Evolutionary conservation across 805 yeast genomes (phyloP).

Genomic region (Torulaspora maleeae): DNA sequence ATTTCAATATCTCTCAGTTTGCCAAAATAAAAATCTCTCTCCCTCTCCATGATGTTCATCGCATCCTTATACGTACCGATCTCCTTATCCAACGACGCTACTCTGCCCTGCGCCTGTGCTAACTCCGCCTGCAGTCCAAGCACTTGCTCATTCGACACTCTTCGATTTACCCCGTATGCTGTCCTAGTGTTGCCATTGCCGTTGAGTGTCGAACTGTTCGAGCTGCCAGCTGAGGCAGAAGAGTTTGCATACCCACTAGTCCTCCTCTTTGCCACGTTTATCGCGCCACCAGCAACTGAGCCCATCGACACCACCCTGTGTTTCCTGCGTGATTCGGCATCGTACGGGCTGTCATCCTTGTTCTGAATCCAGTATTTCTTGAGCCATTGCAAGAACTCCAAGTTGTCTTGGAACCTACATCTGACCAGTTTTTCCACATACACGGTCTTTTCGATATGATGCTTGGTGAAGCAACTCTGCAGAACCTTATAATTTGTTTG

Average conservation of each 20-base stretch:
- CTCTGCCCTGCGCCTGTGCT: conserved; percentile 40
- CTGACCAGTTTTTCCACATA: conserved; percentile 79
- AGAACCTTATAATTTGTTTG: conserved; percentile 78
- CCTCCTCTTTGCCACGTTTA: conserved; percentile 26
- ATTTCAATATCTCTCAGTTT: conserved; percentile 87
- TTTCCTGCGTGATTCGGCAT: conserved; percentile 57
- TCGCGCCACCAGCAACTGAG: conserved; percentile 10
- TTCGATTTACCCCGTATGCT: conserved; percentile 24
- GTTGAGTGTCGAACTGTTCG: not conserved
- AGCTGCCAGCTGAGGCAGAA: conserved; percentile 2
- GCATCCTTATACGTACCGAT: conserved; percentile 53
- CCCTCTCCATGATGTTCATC: conserved; percentile 66
- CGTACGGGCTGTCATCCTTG: conserved; percentile 65
- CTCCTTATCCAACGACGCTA: conserved; percentile 41
- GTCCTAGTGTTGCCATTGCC: conserved; percentile 21
- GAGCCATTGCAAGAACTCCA: conserved; percentile 92
- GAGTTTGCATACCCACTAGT: conserved; percentile 11
- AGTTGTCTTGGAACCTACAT: conserved; percentile 88
- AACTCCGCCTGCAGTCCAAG: conserved; percentile 43
- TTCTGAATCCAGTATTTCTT: conserved; percentile 76
- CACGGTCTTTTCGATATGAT: conserved; percentile 64
- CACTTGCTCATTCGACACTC: conserved; percentile 28
- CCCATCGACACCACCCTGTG: conserved; percentile 24
- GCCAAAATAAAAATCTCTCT: conserved; percentile 85
- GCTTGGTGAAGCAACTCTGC: conserved; percentile 72